Percentiles rank a stretch among this genome's conserved stretches.
phyloP scores from a whole-genome alignment of 768 basidiomycete species.

The Suillus placidus region DNA sequence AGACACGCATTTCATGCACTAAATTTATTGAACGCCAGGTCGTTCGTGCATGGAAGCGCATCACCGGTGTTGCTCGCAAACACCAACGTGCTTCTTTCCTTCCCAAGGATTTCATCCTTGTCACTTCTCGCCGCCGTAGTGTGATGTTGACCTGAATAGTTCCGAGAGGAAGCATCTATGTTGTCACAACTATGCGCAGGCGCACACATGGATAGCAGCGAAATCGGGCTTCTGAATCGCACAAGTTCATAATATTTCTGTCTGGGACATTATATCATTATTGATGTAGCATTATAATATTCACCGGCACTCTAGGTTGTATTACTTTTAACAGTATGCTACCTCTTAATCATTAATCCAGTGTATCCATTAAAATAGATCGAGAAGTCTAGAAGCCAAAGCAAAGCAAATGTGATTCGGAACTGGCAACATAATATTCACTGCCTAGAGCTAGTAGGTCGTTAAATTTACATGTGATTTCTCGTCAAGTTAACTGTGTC shows the following conservation, averaged over 20 bases:
- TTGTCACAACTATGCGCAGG: not conserved
- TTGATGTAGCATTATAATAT: not conserved
- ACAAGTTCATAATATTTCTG: not conserved
- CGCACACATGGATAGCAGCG: not conserved
- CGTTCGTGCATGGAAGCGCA: conserved; percentile 60
- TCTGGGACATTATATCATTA: not conserved
- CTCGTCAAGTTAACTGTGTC: too few relatives aligned
- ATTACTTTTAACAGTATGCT: not conserved
- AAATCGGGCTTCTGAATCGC: not conserved
- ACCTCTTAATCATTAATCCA: not conserved
- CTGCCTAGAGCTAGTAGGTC: not conserved
- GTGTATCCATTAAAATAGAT: not conserved
- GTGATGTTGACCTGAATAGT: conserved; percentile 38
- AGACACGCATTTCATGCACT: conserved; percentile 36
- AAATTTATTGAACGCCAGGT: conserved; percentile 61
- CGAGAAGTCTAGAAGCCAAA: not conserved
- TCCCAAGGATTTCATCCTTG: conserved; percentile 62
- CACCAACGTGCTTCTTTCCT: conserved; percentile 55
- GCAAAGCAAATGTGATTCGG: not conserved
- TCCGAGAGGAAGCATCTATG: not conserved
- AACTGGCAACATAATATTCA: not conserved
- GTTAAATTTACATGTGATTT: not conserved
- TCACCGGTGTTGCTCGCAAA: conserved; percentile 56
- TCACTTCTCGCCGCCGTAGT: conserved; percentile 59
- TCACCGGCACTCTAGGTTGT: not conserved